Evolutionary conservation across 2,329 filamentous ascomycete species (phyloP).

Genomic region (Pseudopyricularia cyperi): DNA sequence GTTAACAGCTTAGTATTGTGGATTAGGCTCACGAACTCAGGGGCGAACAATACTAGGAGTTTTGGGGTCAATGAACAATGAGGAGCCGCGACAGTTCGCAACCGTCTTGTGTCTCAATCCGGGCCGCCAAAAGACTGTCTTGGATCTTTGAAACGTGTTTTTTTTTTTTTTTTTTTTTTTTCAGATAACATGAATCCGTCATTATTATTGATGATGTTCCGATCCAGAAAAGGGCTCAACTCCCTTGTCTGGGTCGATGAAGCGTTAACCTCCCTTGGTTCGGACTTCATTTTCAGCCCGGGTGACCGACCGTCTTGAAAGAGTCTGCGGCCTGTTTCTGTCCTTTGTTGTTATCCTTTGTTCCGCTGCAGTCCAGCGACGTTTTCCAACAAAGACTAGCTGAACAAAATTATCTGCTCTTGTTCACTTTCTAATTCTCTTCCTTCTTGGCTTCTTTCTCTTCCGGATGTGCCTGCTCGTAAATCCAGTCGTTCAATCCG

Average conservation of each 20-base stretch:
- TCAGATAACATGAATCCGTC: not conserved
- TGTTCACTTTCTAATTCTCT: too few relatives aligned
- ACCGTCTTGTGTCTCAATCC: not conserved
- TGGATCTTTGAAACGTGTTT: not conserved
- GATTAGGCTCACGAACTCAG: not conserved
- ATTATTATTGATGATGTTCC: not conserved
- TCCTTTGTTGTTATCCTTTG: not conserved
- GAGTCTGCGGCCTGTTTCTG: not conserved
- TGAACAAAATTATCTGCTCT: not conserved
- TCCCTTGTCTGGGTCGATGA: not conserved
- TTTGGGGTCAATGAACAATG: not conserved
- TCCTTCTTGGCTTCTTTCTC: conserved; percentile 20
- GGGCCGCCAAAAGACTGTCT: not conserved
- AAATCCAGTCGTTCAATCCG: conserved; percentile 94
- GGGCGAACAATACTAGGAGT: not conserved
- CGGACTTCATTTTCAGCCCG: not conserved
- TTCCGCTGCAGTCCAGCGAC: not conserved
- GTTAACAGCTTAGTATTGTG: not conserved
- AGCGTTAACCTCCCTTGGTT: not conserved
- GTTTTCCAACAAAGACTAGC: not conserved
- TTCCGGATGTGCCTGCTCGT: conserved; percentile 63
- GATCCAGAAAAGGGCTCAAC: not conserved
- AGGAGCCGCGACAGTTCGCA: not conserved
- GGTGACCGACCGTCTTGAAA: not conserved
- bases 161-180: too few relatives aligned